Conservation (phyloP, 2,329 filamentous ascomycete species). For the Epichloe sp. region DNA sequence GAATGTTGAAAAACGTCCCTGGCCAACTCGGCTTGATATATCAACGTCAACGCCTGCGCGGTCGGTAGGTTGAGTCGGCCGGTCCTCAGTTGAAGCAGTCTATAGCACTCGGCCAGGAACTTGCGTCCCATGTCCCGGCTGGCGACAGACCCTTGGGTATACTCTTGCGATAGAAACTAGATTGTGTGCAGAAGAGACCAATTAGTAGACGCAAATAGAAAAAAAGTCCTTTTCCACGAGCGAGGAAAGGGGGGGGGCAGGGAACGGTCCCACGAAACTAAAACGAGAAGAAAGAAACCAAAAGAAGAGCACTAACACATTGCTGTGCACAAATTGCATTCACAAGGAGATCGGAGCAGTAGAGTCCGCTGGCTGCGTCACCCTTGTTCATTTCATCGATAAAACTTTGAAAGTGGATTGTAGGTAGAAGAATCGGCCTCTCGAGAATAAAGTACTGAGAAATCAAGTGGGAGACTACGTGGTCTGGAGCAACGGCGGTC, state of each 20-base stretch:
- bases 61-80: neutral
- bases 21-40: slow-evolving; percentile 4
- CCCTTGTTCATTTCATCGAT: neutral
- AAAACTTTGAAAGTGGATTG: neutral
- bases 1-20: neutral
- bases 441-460: neutral
- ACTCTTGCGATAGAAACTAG: neutral
- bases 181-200: neutral
- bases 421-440: neutral
- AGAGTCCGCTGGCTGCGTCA: neutral
- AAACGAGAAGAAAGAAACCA: neutral
- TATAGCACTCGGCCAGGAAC: neutral
- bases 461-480: neutral
- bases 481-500: neutral
- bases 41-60: slow-evolving; percentile 1
- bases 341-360: neutral
- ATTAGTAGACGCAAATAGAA: neutral
- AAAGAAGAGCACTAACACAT: neutral
- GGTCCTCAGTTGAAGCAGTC: neutral
- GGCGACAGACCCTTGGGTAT: neutral
- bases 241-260: neutral
- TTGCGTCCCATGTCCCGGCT: neutral
- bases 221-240: neutral
- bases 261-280: neutral
- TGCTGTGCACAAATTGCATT: slow-evolving; percentile 1